These are phyloP conservation scores for Coffea humblotiana DNA, from an alignment of 305 asterid genomes.

Conservation along the genomic window DNA sequence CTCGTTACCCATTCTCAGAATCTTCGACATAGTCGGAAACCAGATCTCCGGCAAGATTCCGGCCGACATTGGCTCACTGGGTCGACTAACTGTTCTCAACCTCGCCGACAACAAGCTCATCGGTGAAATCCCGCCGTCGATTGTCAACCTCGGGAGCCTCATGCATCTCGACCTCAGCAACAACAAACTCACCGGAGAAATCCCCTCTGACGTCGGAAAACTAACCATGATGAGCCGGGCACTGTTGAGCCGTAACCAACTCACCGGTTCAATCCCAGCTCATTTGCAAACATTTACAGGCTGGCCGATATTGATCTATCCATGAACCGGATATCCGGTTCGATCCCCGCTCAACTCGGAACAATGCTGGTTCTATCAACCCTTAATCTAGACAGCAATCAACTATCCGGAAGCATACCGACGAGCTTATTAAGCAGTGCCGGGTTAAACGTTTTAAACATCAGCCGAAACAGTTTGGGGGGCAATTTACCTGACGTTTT, in stretches of 20 bases:
- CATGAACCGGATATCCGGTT: conserved; percentile 61
- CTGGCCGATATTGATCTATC: conserved; percentile 86
- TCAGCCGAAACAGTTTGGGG: conserved; percentile 61
- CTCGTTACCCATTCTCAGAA: conserved; percentile 51
- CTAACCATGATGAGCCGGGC: conserved; percentile 85
- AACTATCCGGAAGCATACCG: conserved; percentile 58
- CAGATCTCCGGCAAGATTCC: conserved; percentile 74
- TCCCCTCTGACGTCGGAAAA: conserved; percentile 72
- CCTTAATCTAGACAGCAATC: conserved; percentile 62
- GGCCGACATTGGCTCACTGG: conserved; percentile 57
- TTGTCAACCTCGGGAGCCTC: conserved; percentile 52
- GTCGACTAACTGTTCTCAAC: conserved; percentile 64
- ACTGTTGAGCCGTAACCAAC: conserved; percentile 60
- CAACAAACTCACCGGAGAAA: conserved; percentile 59
- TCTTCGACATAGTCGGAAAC: conserved; percentile 80
- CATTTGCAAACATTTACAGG: conserved; percentile 50
- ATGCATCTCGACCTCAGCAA: conserved; percentile 76
- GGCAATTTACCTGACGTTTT: conserved; percentile 72
- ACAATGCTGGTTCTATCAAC: conserved; percentile 88
- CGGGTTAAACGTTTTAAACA: conserved; percentile 68
- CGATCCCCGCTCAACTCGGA: conserved; percentile 67
- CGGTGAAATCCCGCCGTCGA: conserved; percentile 60
- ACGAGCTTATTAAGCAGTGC: conserved; percentile 40
- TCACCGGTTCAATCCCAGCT: conserved; percentile 64
- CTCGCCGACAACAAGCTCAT: conserved; percentile 77